These are phyloP conservation scores for Saprolegnia diclina DNA, from an alignment of 352 stramenopile species.

Conservation along the genomic window DNA sequence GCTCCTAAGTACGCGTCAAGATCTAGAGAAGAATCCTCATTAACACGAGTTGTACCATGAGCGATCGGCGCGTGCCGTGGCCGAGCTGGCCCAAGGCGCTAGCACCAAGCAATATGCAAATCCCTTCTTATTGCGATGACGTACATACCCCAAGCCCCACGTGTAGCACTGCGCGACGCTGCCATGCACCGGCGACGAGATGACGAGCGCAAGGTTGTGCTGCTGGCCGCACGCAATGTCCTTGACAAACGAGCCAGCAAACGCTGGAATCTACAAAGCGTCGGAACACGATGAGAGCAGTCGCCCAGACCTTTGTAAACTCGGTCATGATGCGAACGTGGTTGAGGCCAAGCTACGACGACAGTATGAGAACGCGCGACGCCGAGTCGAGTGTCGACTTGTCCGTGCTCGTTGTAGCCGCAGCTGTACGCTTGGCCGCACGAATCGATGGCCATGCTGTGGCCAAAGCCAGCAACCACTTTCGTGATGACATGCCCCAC, in stretches of 20 bases:
- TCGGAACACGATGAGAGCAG: neutral
- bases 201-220: slow-evolving; percentile 49
- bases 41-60: slow-evolving; percentile 13
- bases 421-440: slow-evolving; percentile 57
- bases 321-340: slow-evolving; percentile 57
- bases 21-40: neutral
- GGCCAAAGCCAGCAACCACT: slow-evolving; percentile 63
- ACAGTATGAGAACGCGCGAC: neutral
- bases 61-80: slow-evolving; percentile 46
- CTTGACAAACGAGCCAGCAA: slow-evolving; percentile 48
- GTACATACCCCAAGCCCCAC: slow-evolving; percentile 50
- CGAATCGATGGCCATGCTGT: slow-evolving; percentile 57
- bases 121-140: neutral
- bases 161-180: slow-evolving; percentile 56
- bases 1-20: neutral
- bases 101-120: neutral
- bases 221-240: slow-evolving; percentile 71
- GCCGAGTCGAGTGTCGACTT: slow-evolving; percentile 26
- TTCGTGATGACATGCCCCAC: slow-evolving; percentile 42
- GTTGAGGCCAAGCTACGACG: slow-evolving; percentile 40
- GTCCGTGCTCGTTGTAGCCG: slow-evolving; percentile 80
- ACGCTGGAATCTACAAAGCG: slow-evolving; percentile 27
- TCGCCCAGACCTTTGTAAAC: slow-evolving; percentile 40
- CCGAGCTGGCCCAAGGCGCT: slow-evolving; percentile 61
- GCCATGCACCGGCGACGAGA: slow-evolving; percentile 6